Base-by-base conservation (phyloP, 2,329 filamentous ascomycete genomes). In the Pseudogymnoascus pannorum region DNA sequence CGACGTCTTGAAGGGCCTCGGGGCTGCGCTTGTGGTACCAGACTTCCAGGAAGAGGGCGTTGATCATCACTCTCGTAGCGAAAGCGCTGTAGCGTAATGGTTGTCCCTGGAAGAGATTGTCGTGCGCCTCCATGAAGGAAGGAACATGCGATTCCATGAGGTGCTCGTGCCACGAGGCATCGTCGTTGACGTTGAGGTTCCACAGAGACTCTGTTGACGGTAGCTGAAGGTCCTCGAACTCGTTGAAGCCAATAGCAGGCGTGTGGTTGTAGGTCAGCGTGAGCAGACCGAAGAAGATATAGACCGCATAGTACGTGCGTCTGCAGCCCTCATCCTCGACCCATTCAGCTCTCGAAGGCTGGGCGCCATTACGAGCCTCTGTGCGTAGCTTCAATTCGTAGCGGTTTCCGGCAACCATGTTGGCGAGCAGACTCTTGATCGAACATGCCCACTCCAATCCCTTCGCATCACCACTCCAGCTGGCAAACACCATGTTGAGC, bases 11-110 rank as follows among this genome's bases (percentile, higher is more conserved):
- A 40, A 97, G 81, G 58, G 93, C 92, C 74, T 97, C 92, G n/a
- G 93, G 93, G 74, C 91, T 97, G 71, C 94, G 90, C 83, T 97
- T 97, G 79, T 97, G 91, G 72, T 96, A 96, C 94, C 94, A 99
- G 2, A 97, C 93, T 75, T 97, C 94, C 57, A 99, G 82, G 81
- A 97, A 99, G 66, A 99, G 81, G 9, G 94, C 93, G 71, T 97
- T 99, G 81, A 97, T 97, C 91, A 99, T 95, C 66, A 97, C 91
- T 65, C 94, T 91, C 9, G 94, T 96, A 4, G 92, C 93, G 73
- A 97, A 99, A 1, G 93, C 93, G 72, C 93, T 97, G 79, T 97
- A 99, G 68, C 88, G 88, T 59, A 93, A 84, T 62, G 85, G 84
- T 72, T 97, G 91, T 66, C 93, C 94, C 74, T 96, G 92, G 80